These are phyloP conservation scores for Cyclotella sp. DNA, from an alignment of 108 stramenopile species.

Conservation along the genomic window DNA sequence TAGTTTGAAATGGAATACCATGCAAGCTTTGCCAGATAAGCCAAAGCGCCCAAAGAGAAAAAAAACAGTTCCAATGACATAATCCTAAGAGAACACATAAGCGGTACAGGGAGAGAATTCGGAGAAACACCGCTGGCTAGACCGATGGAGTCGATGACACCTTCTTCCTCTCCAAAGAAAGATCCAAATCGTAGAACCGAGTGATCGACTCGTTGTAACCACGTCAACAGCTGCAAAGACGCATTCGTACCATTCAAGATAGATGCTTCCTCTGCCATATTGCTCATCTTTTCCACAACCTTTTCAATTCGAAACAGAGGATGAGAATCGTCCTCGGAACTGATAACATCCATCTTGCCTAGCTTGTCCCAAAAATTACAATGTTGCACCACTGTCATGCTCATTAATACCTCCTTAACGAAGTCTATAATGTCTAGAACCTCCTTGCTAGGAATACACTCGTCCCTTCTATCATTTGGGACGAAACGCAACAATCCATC, in stretches of 20 bases:
- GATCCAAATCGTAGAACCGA: conserved; percentile 27
- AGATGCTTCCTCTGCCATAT: background rate
- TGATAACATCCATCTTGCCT: conserved; percentile 14
- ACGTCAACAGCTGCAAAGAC: conserved; percentile 20
- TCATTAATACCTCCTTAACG: conserved; percentile 23
- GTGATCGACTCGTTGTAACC: conserved; percentile 40
- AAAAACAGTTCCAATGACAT: conserved; percentile 29
- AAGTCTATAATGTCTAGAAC: conserved; percentile 7
- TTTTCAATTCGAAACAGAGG: conserved; percentile 41
- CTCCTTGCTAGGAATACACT: conserved; percentile 26
- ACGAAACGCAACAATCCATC: conserved; percentile 23
- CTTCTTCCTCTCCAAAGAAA: conserved; percentile 18
- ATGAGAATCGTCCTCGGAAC: conserved; percentile 9
- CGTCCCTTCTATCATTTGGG: conserved; percentile 18
- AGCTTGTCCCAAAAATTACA: conserved; percentile 23
- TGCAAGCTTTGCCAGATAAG: conserved; percentile 10
- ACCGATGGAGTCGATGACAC: conserved; percentile 28
- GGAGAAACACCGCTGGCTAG: conserved; percentile 24
- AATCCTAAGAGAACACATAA: conserved; percentile 25
- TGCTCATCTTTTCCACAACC: conserved; percentile 30
- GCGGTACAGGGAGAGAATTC: conserved; percentile 26
- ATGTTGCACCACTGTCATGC: conserved; percentile 31
- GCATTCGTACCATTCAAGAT: conserved; percentile 5
- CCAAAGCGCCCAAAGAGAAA: background rate
- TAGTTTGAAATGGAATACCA: conserved; percentile 11